Percentiles rank a stretch among this genome's conserved stretches.
Evolutionary conservation across 768 basidiomycete genomes (phyloP).

Genomic region (Butyriboletus loyo): DNA sequence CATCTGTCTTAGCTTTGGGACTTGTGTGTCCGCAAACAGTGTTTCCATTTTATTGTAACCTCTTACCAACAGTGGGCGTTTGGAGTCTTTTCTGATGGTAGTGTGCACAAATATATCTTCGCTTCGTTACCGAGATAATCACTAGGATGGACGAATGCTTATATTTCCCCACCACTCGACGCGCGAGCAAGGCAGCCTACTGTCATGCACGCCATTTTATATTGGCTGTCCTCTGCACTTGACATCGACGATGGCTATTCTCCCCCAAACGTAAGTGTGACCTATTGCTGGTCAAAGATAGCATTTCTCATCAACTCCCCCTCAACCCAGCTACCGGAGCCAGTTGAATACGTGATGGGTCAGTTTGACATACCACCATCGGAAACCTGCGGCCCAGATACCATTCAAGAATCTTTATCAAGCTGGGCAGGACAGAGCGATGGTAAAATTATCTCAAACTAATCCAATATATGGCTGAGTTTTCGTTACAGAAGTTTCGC

Average conservation of each 20-base stretch:
- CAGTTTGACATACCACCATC: conserved; percentile 25
- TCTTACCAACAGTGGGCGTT: conserved; percentile 62
- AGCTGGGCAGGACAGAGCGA: conserved; percentile 32
- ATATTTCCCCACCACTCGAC: conserved; percentile 45
- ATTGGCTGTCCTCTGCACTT: conserved; percentile 56
- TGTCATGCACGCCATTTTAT: conserved; percentile 49
- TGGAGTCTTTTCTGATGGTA: conserved; percentile 58
- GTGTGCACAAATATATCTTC: background rate
- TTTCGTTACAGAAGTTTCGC: conserved; percentile 18
- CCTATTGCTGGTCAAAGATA: background rate
- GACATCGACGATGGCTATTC: conserved; percentile 30
- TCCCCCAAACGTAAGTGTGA: conserved; percentile 20
- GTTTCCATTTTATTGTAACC: conserved; percentile 57
- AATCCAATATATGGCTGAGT: background rate
- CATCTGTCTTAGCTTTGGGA: conserved; percentile 44
- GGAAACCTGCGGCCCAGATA: conserved; percentile 14
- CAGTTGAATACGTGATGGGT: conserved; percentile 30
- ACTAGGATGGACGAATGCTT: conserved; percentile 53
- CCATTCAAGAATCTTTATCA: conserved; percentile 27
- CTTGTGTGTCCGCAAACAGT: conserved; percentile 44
- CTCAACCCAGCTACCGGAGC: conserved; percentile 28
- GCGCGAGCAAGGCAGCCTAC: conserved; percentile 44
- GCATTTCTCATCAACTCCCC: background rate
- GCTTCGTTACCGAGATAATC: background rate
- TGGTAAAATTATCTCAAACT: conserved; percentile 14